Evolutionary conservation across 2,329 filamentous ascomycete genomes (phyloP).

Genomic region (Tolypocladium amazonense): DNA sequence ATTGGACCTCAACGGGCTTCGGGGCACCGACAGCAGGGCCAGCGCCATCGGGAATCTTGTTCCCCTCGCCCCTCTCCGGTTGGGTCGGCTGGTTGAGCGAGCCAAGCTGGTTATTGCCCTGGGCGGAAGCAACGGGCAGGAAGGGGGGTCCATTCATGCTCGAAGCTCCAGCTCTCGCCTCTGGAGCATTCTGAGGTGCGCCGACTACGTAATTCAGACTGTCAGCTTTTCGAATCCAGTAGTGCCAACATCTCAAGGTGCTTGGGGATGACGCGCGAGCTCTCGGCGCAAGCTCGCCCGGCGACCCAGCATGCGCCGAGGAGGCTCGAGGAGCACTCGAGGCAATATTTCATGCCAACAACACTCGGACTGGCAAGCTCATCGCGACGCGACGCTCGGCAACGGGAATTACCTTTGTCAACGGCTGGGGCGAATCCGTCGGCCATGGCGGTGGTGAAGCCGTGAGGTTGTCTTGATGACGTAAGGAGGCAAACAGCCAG

Average conservation of each 20-base stretch:
- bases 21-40: constrained; percentile 11
- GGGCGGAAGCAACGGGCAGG: constrained; percentile 6
- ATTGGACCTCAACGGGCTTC: constrained; percentile 24
- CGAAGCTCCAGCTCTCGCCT: constrained; percentile 16
- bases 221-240: not conserved
- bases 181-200: constrained; percentile 16
- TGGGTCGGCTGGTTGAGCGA: constrained; percentile 5
- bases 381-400: not conserved
- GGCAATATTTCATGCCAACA: no score
- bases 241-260: not conserved
- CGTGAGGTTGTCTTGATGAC: constrained; percentile 5
- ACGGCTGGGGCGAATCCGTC: constrained; percentile 22
- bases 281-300: not conserved
- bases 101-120: constrained; percentile 6
- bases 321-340: not conserved
- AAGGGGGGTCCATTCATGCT: constrained; percentile 9
- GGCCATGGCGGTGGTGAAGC: constrained; percentile 23
- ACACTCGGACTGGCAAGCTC: not conserved
- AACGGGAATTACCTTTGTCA: constrained; percentile 22
- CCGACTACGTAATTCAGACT: constrained; percentile 11
- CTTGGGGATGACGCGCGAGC: not conserved
- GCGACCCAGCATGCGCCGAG: not conserved
- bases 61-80: constrained; percentile 4
- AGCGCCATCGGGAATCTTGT: constrained; percentile 7
- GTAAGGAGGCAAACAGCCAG: constrained; percentile 3